Percentiles rank a stretch among this genome's conserved stretches.
Evolutionary conservation across 2,329 filamentous ascomycete genomes (phyloP).

Genomic region (Dothistroma pini): DNA sequence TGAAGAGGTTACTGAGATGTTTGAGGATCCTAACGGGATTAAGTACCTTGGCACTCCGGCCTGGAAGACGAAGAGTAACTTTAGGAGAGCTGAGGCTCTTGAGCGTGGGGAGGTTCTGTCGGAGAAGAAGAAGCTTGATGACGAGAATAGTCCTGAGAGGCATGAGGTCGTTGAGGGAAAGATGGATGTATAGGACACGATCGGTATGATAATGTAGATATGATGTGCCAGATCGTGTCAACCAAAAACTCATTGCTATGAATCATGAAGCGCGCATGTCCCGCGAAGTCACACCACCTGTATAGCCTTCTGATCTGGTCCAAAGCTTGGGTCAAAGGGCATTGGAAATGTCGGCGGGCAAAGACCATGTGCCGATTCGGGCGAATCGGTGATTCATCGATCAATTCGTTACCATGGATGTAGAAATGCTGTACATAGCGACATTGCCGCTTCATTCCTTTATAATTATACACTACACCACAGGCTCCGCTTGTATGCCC

Average conservation of each 20-base stretch:
- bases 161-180: conserved; percentile 6
- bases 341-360: too few relatives aligned
- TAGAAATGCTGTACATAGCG: neutral
- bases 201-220: neutral
- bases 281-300: too few relatives aligned
- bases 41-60: conserved; percentile 48
- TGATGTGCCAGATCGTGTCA: too few relatives aligned
- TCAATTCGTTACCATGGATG: neutral
- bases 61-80: conserved; percentile 10
- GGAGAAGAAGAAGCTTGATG: conserved; percentile 6
- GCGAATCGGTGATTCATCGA: neutral
- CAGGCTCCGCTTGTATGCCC: neutral
- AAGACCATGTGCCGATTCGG: neutral
- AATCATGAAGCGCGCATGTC: too few relatives aligned
- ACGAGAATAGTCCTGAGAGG: conserved; percentile 3
- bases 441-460: neutral
- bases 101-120: conserved; percentile 11
- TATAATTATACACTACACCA: neutral
- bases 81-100: neutral
- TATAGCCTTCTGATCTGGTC: too few relatives aligned
- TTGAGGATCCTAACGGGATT: conserved; percentile 43
- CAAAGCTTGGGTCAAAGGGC: too few relatives aligned
- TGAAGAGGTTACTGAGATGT: conserved; percentile 73
- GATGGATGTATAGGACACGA: conserved; percentile 3
- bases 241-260: too few relatives aligned